Evolutionary conservation across 176 grass and related monocot species (phyloP), one percentile per base, ranked within the genome.

Genomic region (Avena eriantha): DNA sequence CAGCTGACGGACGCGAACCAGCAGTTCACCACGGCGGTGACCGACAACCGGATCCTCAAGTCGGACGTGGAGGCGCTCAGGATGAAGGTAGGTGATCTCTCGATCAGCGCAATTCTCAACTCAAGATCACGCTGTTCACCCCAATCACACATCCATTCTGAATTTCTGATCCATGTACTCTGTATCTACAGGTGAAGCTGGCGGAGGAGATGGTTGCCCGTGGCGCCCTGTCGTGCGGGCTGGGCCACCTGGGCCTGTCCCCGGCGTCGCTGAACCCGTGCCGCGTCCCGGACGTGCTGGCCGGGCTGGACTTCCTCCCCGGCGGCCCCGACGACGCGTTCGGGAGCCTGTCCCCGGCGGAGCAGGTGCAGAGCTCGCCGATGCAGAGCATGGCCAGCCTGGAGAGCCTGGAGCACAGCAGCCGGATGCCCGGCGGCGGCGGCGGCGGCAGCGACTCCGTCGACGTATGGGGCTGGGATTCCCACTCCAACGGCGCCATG

Each of bases 181-280:
- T 1, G 36, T 39, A 5, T 39, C 5, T 6, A 5, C 36, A 96
- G 93, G 96, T 99, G 83, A 96, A 94, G 83, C 51, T 99, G 87
- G 97, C 97, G 9, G 97, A 99, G 93, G 90, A 99, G 51, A 88
- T 92, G 90, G 94, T 96, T 13, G 63, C 97, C 0, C 93, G 92
- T 19, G 85, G 94, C 51, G 89, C 94, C 0, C 33, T 94, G 86
- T 92, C 92, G 43, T 97, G 90, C 54, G 92, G 92, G 7, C 72
- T 94, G 10, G 94, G 86, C 31, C 65, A 84, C 72, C 63, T 78
- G 11, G 86, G 71, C 3, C 71, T 82, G 23, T 88, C 71, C 56
- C 82, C 88, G 49, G 79, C 90, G 26, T 72, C 79, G 8, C 85
- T 92, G 80, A 93, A 93, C 79, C 85, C 90, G 46, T 87, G 90